These are phyloP conservation scores for Malus hybrid DNA, from an alignment of 331 rosid species.

Conservation along the genomic window DNA sequence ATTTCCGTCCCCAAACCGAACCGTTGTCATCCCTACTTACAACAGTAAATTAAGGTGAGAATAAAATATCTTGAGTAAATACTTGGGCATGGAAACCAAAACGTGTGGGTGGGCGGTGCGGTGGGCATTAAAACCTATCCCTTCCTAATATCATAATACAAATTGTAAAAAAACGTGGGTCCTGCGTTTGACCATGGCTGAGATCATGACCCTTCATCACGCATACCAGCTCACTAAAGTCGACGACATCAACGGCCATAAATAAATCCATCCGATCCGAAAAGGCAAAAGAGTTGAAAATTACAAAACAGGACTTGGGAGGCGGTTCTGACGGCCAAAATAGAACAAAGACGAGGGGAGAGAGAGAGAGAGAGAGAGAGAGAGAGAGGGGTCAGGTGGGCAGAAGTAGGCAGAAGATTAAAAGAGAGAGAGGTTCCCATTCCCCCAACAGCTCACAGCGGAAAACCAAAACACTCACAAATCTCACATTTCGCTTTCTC, in stretches of 20 bases:
- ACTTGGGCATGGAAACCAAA: too few relatives aligned
- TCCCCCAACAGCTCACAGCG: background rate
- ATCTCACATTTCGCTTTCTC: background rate
- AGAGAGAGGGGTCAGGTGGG: background rate
- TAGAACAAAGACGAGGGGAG: background rate
- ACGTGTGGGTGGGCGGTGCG: too few relatives aligned
- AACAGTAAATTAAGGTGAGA: too few relatives aligned
- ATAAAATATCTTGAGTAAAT: too few relatives aligned
- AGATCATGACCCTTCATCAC: background rate
- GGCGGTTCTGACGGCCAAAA: slow-evolving; percentile 19
- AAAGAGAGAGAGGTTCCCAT: background rate
- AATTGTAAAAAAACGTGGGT: too few relatives aligned
- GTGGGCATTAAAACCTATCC: too few relatives aligned
- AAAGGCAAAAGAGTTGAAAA: background rate
- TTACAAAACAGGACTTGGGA: background rate
- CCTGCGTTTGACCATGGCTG: background rate
- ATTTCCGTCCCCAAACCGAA: too few relatives aligned
- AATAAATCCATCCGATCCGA: background rate
- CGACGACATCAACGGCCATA: background rate
- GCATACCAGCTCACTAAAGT: too few relatives aligned
- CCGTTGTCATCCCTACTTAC: too few relatives aligned
- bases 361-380: background rate
- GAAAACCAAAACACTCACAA: background rate
- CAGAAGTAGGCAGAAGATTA: background rate
- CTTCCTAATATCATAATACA: too few relatives aligned